Evolutionary conservation across 352 stramenopile genomes (phyloP).

Genomic region (Phytophthora boehmeriae): DNA sequence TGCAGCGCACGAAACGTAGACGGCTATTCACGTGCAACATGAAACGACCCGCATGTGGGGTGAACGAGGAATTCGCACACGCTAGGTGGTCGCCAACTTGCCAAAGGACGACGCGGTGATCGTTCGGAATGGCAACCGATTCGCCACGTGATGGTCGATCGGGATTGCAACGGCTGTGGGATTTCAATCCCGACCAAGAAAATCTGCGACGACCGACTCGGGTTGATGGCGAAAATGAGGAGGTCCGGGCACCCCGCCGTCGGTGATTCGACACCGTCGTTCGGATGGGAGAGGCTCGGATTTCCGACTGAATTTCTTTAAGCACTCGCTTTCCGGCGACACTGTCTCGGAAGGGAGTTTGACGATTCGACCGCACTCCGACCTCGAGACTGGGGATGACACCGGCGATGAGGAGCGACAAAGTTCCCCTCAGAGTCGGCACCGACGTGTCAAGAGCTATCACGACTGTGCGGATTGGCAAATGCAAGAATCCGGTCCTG

Average conservation of each 20-base stretch:
- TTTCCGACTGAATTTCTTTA: slow-evolving; percentile 27
- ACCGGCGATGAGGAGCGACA: slow-evolving; percentile 8
- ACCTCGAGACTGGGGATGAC: slow-evolving; percentile 27
- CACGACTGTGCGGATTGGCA: slow-evolving; percentile 37
- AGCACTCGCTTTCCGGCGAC: slow-evolving; percentile 36
- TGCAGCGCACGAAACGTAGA: slow-evolving; percentile 10
- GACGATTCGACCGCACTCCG: slow-evolving; percentile 47
- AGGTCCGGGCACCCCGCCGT: slow-evolving; percentile 13
- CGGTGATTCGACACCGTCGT: slow-evolving; percentile 33
- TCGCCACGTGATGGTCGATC: slow-evolving; percentile 7
- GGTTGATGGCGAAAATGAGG: slow-evolving; percentile 1
- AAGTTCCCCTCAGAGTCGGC: slow-evolving; percentile 18
- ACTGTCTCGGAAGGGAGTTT: slow-evolving; percentile 47
- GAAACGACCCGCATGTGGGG: not conserved
- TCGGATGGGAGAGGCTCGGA: slow-evolving; percentile 16
- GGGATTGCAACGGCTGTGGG: slow-evolving; percentile 51
- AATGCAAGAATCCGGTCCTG: slow-evolving; percentile 17
- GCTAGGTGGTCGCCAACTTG: not conserved
- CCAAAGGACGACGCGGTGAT: not conserved
- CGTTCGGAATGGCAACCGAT: slow-evolving; percentile 16
- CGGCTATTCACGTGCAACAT: slow-evolving; percentile 1
- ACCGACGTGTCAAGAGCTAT: slow-evolving; percentile 64
- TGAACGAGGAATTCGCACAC: not conserved
- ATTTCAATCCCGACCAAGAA: slow-evolving; percentile 42
- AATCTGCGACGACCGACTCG: slow-evolving; percentile 31